Evolutionary conservation across 1,284 basidiomycete genomes (phyloP), one percentile per base, ranked within the genome.

Genomic region (Meira nashicola): DNA sequence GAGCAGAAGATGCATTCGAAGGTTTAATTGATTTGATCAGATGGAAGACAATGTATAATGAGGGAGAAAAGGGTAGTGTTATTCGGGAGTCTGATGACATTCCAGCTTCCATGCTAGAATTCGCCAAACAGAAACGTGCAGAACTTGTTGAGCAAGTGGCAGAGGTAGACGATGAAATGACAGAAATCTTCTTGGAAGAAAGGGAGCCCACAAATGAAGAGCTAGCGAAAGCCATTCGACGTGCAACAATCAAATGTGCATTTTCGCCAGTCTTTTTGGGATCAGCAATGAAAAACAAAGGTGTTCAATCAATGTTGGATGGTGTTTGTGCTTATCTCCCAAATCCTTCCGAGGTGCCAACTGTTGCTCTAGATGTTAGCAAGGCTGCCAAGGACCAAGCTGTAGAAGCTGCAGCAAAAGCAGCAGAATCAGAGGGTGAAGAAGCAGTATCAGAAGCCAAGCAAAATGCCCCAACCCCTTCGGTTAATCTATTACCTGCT

Each of bases 221-320:
- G 79, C 85, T 99, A 48, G 86, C 86, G 11, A 83, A 58, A 17
- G 92, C 92, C 12, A 89, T 99, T 70, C 87, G 93, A 40, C 89
- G 94, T 39, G 85, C 91, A 3, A 98, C 95, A 1, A 85, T 91
- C 67, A 80, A 83, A 9, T 87, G 93, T 77, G 90, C 89, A 71
- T 98, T 98, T 80, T 90, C 90, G 0, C 95, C 95, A 1, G 95
- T 98, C 59, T 97, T 96, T 81, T 82, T 98, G 64, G 95, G 95
- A 43, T 95, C 92, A 7, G 95, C 95, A 0, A 89, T 98, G 79
- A 97, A 97, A 83, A 98, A 99, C 80, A 95, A 92, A 21, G 92
- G 87, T 58, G 90, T 99, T 2, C 95, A 98, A 79, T 86, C 92
- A 15, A 83, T 98, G 67, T 84, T 99, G 19, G 93, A 98, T 74